A percentile compares a stretch with the other conserved stretches of the same genome.
Evolutionary conservation across 306 rosid species (phyloP).

Genomic region (Vigna angularis): DNA sequence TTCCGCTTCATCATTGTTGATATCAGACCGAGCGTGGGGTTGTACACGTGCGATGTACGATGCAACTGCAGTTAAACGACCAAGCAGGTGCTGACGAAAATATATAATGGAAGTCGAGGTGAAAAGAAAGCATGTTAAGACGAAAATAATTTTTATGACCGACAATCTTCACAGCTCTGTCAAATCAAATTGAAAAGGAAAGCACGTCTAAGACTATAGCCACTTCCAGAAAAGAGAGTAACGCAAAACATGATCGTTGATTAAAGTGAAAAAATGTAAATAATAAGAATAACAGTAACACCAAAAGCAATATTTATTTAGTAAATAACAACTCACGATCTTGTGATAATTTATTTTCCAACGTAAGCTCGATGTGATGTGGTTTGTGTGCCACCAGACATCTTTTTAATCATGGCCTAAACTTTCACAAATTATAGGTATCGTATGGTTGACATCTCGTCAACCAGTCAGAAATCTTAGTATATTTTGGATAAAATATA

Average conservation of each 20-base stretch:
- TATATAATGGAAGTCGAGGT: background rate
- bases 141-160: background rate
- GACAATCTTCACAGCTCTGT: constrained; percentile 17
- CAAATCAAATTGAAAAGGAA: constrained; percentile 32
- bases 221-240: background rate
- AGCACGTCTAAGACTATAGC: background rate
- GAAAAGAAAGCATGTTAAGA: constrained; percentile 21
- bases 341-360: background rate
- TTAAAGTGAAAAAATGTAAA: background rate
- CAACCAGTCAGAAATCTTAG: background rate
- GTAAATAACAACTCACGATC: background rate
- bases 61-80: background rate
- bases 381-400: background rate
- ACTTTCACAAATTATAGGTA: background rate
- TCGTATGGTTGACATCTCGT: background rate
- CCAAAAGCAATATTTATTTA: background rate
- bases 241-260: background rate
- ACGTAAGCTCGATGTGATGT: background rate
- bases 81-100: background rate
- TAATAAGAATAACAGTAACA: background rate
- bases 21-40: background rate
- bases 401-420: background rate
- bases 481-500: background rate
- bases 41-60: background rate
- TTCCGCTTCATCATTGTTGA: background rate